These are phyloP conservation scores for Aspergillus saccharolyticus DNA, from an alignment of 495 filamentous ascomycete species.

Conservation along the genomic window DNA sequence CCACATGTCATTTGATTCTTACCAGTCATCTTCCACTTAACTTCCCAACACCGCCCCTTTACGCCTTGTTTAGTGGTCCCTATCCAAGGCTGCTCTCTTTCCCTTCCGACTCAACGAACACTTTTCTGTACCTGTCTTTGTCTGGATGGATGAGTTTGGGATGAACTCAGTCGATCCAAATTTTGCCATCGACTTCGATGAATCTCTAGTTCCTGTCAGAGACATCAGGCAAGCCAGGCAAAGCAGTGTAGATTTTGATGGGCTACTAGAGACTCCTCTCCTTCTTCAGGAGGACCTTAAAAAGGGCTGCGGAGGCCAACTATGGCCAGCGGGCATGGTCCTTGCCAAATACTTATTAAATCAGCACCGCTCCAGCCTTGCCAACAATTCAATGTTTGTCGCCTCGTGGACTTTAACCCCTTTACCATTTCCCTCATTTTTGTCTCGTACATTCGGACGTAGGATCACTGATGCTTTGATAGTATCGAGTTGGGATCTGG, in stretches of 20 bases:
- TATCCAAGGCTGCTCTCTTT: too few relatives aligned
- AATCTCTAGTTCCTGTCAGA: slow-evolving; percentile 63
- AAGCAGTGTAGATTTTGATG: slow-evolving; percentile 63
- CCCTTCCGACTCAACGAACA: too few relatives aligned
- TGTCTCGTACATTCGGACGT: slow-evolving; percentile 1
- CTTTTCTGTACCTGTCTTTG: not conserved
- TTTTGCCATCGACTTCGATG: slow-evolving; percentile 45
- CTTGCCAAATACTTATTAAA: slow-evolving; percentile 78
- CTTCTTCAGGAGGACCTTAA: slow-evolving; percentile 76
- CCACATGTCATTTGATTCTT: too few relatives aligned
- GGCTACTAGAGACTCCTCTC: slow-evolving; percentile 63
- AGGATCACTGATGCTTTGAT: slow-evolving; percentile 4
- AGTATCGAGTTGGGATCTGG: slow-evolving; percentile 93
- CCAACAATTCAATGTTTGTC: slow-evolving; percentile 69
- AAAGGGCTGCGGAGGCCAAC: slow-evolving; percentile 83
- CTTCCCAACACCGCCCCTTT: too few relatives aligned
- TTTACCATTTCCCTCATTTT: not conserved
- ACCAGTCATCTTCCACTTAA: too few relatives aligned
- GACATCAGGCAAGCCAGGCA: slow-evolving; percentile 59
- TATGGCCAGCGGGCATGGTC: slow-evolving; percentile 92
- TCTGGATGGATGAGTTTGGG: not conserved
- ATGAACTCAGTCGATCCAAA: not conserved
- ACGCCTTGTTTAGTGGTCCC: too few relatives aligned
- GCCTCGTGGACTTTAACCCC: slow-evolving; percentile 7
- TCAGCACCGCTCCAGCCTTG: slow-evolving; percentile 55